Conservation (phyloP, 2,329 filamentous ascomycete genomes). For the Colletotrichum tofieldiae region DNA sequence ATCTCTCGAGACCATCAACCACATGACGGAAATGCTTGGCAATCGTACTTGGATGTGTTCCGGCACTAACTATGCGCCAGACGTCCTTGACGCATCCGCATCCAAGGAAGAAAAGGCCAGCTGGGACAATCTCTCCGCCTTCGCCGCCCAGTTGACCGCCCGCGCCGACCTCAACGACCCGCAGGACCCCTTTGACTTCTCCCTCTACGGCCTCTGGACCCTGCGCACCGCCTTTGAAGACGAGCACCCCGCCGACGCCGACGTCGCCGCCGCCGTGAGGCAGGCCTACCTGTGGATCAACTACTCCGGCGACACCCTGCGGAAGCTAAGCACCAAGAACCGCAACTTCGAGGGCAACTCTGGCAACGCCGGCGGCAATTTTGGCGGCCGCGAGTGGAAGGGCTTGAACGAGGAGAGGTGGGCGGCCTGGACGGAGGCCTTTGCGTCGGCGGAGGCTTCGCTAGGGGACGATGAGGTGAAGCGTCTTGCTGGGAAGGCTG, state of each 20-base stretch:
- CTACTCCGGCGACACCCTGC: conserved; percentile 42
- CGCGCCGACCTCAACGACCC: conserved; percentile 23
- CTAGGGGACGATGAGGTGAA: conserved; percentile 17
- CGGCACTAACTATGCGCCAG: conserved; percentile 10
- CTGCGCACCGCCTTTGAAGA: conserved; percentile 50
- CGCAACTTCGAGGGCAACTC: conserved; percentile 38
- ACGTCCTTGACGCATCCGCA: conserved; percentile 42
- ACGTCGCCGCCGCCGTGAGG: conserved; percentile 38
- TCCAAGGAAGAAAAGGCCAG: conserved; percentile 32
- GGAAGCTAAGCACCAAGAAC: conserved; percentile 38
- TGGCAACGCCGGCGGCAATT: conserved; percentile 44
- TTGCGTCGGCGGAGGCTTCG: conserved; percentile 21
- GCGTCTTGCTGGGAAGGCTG: conserved; percentile 1
- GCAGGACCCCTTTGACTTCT: conserved; percentile 46
- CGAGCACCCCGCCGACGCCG: conserved; percentile 12
- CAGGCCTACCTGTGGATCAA: conserved; percentile 48
- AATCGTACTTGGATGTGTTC: neutral
- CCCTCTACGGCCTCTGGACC: conserved; percentile 49
- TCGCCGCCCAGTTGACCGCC: conserved; percentile 49
- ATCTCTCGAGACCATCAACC: neutral
- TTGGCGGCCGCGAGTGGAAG: conserved; percentile 45
- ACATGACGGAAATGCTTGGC: neutral
- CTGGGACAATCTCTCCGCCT: conserved; percentile 45
- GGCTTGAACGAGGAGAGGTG: conserved; percentile 49
- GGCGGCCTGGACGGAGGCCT: conserved; percentile 46